Base-by-base conservation (phyloP, 2,329 filamentous ascomycete species). In the Phyllosticta paracitricarpa region DNA sequence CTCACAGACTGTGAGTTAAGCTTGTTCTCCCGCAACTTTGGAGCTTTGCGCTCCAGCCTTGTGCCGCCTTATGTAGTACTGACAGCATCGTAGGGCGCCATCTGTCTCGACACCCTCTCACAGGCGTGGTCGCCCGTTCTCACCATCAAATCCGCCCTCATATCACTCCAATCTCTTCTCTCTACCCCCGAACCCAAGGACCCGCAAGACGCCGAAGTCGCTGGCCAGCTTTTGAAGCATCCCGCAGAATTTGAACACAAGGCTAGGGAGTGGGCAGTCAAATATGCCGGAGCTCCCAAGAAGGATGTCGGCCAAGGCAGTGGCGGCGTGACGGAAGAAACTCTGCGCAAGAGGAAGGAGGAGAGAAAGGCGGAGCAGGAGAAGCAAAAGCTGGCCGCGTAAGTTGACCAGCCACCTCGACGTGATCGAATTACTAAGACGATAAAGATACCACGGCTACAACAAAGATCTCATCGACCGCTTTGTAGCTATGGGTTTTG, bases 171-270 rank as follows among this genome's bases (percentile, higher is more conserved):
- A 73, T 93, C 92, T 66, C 85, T 99, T 19, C 89, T 99, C 69
- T 91, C 91, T 76, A 90, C 87, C 19, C 94, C 94, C 3, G 95
- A 99, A 73, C 93, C 94, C 0, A 95, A 93, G 69, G 94, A 99
- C 66, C 94, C 94, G 0, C 94, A 99, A 77, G 94, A 99, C 70
- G 92, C 92, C 51, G 91, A 97, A 73, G 94, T 97, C 1, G 94
- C 94, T 25, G 85, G 83, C 69, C 96, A 97, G 90, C 81, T 97
- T 70, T 80, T 96, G 63, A 83, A 86, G 2, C 83, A 89, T 55
- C 91, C 90, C 0, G 84, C 89, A 56, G 84, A 86, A 61, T 97
- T 97, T 69, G 85, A 89, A 60, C 82, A 85, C 65, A 87, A 89
- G 66, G 94, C 94, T 0, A 85, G 91, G 64, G 89, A 97, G 66